Evolutionary conservation across 2,329 filamentous ascomycete species (phyloP).

Genomic region (Capronia coronata): DNA sequence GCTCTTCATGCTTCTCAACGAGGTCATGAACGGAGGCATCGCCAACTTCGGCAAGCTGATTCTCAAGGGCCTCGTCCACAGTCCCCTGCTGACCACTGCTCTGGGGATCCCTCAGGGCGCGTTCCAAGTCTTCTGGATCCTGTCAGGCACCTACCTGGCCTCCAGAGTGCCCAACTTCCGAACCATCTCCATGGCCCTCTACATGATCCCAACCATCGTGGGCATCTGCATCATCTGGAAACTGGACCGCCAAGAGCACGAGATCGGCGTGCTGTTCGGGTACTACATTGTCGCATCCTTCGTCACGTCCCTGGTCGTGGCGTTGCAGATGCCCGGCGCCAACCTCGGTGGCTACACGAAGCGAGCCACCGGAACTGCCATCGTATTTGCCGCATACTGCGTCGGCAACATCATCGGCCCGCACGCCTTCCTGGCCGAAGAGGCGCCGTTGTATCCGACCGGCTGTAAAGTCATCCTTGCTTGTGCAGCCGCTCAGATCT

Average conservation of each 20-base stretch:
- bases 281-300: conserved; percentile 42
- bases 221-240: conserved; percentile 49
- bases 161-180: conserved; percentile 47
- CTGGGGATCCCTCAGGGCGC: conserved; percentile 51
- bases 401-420: conserved; percentile 26
- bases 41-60: conserved; percentile 32
- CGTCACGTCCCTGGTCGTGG: conserved; percentile 6
- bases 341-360: conserved; percentile 47
- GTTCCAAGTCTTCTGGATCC: conserved; percentile 50
- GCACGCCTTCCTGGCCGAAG: conserved; percentile 38
- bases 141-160: conserved; percentile 48
- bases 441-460: conserved; percentile 36
- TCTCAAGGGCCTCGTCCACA: conserved; percentile 42
- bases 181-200: conserved; percentile 49
- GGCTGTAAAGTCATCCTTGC: conserved; percentile 30
- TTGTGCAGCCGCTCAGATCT: conserved; percentile 26
- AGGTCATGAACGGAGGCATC: conserved; percentile 33
- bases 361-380: conserved; percentile 42
- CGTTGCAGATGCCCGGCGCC: conserved; percentile 24
- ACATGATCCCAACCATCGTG: conserved; percentile 48
- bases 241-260: conserved; percentile 36
- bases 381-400: conserved; percentile 41
- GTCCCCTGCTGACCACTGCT: conserved; percentile 44
- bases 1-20: conserved; percentile 24
- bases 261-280: conserved; percentile 46